Evolutionary conservation across 257 asterid genomes (phyloP), one percentile per base, ranked within the genome.

Genomic region (Datura wrightii): DNA sequence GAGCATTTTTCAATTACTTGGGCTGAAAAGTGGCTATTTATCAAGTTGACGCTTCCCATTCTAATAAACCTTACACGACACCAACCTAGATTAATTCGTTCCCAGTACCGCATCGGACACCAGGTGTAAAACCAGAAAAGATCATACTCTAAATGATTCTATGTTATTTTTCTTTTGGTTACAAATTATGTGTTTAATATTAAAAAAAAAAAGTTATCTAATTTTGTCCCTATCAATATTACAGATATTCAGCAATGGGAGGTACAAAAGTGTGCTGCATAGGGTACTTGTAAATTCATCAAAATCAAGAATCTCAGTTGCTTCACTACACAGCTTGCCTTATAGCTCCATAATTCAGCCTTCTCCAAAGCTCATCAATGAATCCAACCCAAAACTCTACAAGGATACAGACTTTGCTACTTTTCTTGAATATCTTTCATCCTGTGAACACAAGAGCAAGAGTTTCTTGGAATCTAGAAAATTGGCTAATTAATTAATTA

Each of bases 211-310:
- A 31, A 69, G 42, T 83, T 10, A 1, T 24, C 39, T 48, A 34
- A 66, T 10, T 41, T 10, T 5, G 41, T 1, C 59, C 24, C 1
- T 39, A 14, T 24, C 2, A 5, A 9, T 52, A 76, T 80, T n/a
- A 2, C 87, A 88, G 91, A 88, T 88, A 69, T 82, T 86, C n/a
- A 88, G 91, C 91, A 88, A 88, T 9, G 91, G 91, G 2, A 88
- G 79, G 63, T 88, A 89, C 85, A 86, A 89, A 67, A 89, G 91
- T n/a, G 91, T 89, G 82, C 67, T 89, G 11, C 91, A 89, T 72
- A 85, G 91, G 62, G 91, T 89, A 39, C 65, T 89, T 15, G 91
- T 85, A 10, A 89, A 89, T 79, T 86, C 89, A 14, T 44, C 82
- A 8, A 85, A 55, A 10, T 72, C 89, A 55, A 79, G 91, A 69